Evolutionary conservation across 2,329 filamentous ascomycete genomes (phyloP).

Genomic region (Pseudocercospora eumusae): DNA sequence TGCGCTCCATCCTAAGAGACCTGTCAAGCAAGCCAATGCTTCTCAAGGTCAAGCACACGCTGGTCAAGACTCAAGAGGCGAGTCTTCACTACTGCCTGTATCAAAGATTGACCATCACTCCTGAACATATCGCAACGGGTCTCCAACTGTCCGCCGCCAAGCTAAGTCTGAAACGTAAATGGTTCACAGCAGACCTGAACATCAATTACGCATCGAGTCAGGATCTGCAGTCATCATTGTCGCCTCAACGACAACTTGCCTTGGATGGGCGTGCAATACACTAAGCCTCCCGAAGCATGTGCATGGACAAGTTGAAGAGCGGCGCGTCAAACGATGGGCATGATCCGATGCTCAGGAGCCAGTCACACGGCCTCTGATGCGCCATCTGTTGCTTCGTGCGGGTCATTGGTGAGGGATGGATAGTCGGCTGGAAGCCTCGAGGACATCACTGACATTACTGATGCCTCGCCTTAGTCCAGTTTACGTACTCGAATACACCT

Average conservation of each 20-base stretch:
- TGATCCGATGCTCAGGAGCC: neutral
- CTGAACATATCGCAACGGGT: constrained; percentile 9
- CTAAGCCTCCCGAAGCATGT: constrained; percentile 3
- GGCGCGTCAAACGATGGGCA: constrained; percentile 1
- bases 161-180: constrained; percentile 11
- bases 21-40: neutral
- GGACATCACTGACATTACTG: neutral
- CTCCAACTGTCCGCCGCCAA: constrained; percentile 18
- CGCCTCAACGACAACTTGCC: neutral
- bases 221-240: constrained; percentile 15
- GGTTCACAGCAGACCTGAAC: constrained; percentile 3
- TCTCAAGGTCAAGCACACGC: neutral
- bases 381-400: neutral
- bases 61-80: neutral
- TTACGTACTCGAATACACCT: neutral
- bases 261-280: neutral
- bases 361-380: neutral
- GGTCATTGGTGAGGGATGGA: neutral
- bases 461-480: neutral
- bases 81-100: neutral
- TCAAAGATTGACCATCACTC: neutral
- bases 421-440: constrained; percentile 6
- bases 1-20: neutral
- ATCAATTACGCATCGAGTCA: constrained; percentile 10
- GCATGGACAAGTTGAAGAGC: neutral